Conservation (phyloP, 176 grass and related monocot genomes). For the Ananas comosus region DNA sequence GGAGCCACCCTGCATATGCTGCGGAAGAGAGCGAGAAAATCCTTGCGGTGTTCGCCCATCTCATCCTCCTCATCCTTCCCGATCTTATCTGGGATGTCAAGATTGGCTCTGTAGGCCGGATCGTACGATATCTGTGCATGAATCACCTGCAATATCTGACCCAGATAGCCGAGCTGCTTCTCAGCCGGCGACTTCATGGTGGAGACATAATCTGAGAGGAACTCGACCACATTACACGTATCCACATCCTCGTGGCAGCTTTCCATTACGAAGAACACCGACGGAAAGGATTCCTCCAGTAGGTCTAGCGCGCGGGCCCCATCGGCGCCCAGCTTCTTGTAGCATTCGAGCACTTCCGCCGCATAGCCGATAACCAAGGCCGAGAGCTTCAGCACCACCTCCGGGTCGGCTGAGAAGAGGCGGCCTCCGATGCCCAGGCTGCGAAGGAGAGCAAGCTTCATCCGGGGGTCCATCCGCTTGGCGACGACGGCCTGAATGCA, state of each 20-base stretch:
- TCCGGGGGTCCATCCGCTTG: slow-evolving; percentile 72
- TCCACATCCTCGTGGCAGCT: slow-evolving; percentile 55
- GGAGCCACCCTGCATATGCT: slow-evolving; percentile 80
- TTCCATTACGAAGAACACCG: slow-evolving; percentile 68
- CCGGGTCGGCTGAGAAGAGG: slow-evolving; percentile 37
- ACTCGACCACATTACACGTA: slow-evolving; percentile 58
- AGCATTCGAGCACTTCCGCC: slow-evolving; percentile 60
- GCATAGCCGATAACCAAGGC: slow-evolving; percentile 57
- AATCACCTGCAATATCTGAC: slow-evolving; percentile 68
- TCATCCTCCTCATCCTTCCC: slow-evolving; percentile 88
- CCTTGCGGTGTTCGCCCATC: slow-evolving; percentile 73
- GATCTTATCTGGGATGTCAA: slow-evolving; percentile 79
- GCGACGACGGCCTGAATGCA: slow-evolving; percentile 68
- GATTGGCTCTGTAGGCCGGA: slow-evolving; percentile 56
- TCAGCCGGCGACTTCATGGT: slow-evolving; percentile 63
- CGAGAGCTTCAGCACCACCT: slow-evolving; percentile 58
- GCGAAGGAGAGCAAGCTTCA: slow-evolving; percentile 64
- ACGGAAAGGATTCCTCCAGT: slow-evolving; percentile 68
- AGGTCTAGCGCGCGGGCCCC: slow-evolving; percentile 47
- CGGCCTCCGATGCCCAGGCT: slow-evolving; percentile 36
- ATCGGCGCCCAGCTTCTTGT: slow-evolving; percentile 55
- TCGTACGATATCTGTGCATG: slow-evolving; percentile 68
- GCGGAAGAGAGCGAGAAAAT: slow-evolving; percentile 66
- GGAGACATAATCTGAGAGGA: slow-evolving; percentile 69
- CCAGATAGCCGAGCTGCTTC: slow-evolving; percentile 59